phyloP scores from a whole-genome alignment of 192 early-diverging fungal genomes.

The Spizellomyces sp. region DNA sequence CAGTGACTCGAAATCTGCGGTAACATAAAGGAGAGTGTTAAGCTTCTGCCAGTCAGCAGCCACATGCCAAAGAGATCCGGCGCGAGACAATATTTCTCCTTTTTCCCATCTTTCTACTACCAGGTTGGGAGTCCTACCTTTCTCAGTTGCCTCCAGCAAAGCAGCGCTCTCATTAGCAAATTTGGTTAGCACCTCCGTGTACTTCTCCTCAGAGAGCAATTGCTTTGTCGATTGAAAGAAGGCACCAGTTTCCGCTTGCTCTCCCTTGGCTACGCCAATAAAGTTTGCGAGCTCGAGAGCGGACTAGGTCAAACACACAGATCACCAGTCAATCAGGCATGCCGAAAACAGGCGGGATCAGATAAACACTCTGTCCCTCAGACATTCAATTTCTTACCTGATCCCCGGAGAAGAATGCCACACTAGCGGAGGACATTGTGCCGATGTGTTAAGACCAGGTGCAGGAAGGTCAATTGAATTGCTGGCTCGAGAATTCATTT shows the following conservation, averaged over 20 bases:
- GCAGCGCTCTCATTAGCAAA: conserved; percentile 59
- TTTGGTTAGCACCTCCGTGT: conserved; percentile 54
- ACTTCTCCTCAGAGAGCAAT: conserved; percentile 61
- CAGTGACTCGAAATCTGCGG: conserved; percentile 61
- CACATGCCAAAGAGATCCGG: no score
- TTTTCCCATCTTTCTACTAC: not conserved
- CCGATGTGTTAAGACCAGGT: no score
- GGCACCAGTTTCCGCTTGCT: conserved; percentile 45
- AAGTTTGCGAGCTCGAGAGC: conserved; percentile 71
- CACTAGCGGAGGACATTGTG: conserved; percentile 25
- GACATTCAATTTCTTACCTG: conserved; percentile 2
- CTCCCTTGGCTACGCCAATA: conserved; percentile 59
- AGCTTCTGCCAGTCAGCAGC: no score
- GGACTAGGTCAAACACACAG: conserved; percentile 9
- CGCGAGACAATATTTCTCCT: no score
- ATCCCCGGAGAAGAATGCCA: conserved; percentile 35
- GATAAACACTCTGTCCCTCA: no score
- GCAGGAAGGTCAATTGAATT: no score
- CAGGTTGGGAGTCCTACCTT: conserved; percentile 43
- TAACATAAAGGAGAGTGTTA: not conserved
- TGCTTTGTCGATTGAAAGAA: conserved; percentile 37
- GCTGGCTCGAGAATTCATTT: no score
- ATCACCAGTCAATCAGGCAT: conserved; percentile 5
- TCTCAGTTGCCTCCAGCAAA: conserved; percentile 60
- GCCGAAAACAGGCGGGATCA: not conserved